Evolutionary conservation across 371 early-diverging fungal species (phyloP), one percentile per base, ranked within the genome.

Genomic region (Conidiobolus incongruus): DNA sequence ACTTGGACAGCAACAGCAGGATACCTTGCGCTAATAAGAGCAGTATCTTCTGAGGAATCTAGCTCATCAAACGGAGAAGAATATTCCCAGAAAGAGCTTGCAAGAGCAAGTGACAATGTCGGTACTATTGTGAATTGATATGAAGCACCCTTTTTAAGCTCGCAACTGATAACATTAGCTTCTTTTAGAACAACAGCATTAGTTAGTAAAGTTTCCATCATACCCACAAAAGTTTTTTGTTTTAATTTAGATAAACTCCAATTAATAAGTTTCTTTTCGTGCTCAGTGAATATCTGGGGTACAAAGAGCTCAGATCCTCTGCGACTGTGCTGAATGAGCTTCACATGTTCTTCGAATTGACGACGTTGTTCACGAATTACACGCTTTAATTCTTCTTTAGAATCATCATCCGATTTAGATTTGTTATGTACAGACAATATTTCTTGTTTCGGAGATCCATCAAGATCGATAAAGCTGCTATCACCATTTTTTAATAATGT

Each of bases 121-220:
- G 76, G 72, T 26, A 79, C 52, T 20, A 86, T 63, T 5, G 76
- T 65, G 48, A 86, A 77, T 52, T 87, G 86, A 52, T 82, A 90
- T 4, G 75, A 55, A 2, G 81, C 77, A 26, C 77, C 58, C 45
- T 81, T 81, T 4, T 62, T 65, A 10, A 86, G 60, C 47, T 90
- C 83, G 35, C 70, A 65, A 43, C 80, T 70, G 17, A 84, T 82
- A 12, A 85, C 68, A 47, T 88, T 90, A 43, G 86, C 88, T 46
- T 87, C 83, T 53, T 87, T 88, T 32, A 90, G 49, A 45, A 76
- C 48, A 2, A 75, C 68, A 0, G 78, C 80, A 36, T 75, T 65
- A 8, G 68, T 70, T 31, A 79, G 51, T 16, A 85, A 66, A 7
- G 60, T 60, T 48, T 81, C 76, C 3, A 81, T 80, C 55, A 85